Evolutionary conservation across 2,329 filamentous ascomycete species (phyloP).

Genomic region (Cladosporium phlei): DNA sequence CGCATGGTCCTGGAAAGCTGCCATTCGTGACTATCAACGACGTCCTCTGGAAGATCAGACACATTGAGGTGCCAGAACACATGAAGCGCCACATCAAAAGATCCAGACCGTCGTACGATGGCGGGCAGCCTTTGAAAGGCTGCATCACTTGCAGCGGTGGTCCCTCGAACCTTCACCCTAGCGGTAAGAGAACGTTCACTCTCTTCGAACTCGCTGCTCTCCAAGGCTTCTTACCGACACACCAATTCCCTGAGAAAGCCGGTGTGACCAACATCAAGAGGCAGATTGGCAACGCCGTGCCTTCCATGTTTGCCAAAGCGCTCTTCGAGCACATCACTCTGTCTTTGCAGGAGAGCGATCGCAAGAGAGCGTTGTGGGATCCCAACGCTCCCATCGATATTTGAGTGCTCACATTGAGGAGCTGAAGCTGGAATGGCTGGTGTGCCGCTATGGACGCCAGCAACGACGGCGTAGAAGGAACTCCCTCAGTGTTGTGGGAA

Average conservation of each 20-base stretch:
- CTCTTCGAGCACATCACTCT: conserved; percentile 16
- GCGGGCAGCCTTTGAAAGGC: conserved; percentile 45
- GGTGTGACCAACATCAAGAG: conserved; percentile 41
- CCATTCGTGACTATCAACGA: conserved; percentile 40
- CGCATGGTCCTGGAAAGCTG: conserved; percentile 28
- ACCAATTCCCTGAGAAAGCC: conserved; percentile 55
- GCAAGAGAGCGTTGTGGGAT: conserved; percentile 9
- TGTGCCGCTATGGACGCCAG: neutral
- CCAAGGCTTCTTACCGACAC: conserved; percentile 62
- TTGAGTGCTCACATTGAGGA: neutral
- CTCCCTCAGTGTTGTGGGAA: no score
- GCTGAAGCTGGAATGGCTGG: neutral
- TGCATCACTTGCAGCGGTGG: conserved; percentile 62
- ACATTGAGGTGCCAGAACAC: conserved; percentile 3
- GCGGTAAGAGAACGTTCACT: conserved; percentile 59
- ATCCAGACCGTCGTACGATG: conserved; percentile 41
- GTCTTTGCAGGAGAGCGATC: conserved; percentile 16
- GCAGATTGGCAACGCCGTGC: conserved; percentile 78
- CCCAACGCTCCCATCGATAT: neutral
- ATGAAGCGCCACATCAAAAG: conserved; percentile 10
- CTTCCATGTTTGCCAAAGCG: conserved; percentile 31
- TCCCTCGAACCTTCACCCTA: conserved; percentile 60
- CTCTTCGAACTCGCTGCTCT: conserved; percentile 63
- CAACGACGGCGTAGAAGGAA: neutral
- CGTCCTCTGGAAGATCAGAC: conserved; percentile 29